Percentiles rank a stretch among this genome's conserved stretches.
Evolutionary conservation across 257 asterid species (phyloP).

Genomic region (Verbena officinalis): DNA sequence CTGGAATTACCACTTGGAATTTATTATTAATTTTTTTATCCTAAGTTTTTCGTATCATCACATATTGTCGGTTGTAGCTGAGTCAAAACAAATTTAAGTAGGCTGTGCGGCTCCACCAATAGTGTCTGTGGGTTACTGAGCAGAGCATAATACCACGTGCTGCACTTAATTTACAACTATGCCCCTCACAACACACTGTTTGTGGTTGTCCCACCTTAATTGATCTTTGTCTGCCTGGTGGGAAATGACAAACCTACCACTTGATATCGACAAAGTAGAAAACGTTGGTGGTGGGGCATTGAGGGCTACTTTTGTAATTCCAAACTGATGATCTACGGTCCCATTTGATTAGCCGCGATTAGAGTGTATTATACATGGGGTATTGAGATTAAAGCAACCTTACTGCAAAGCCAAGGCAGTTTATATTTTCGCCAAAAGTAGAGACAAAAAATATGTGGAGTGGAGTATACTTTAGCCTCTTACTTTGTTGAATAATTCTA

Average conservation of each 20-base stretch:
- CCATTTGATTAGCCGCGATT: too few relatives aligned
- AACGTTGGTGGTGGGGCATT: too few relatives aligned
- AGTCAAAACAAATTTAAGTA: neutral
- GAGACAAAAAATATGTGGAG: neutral
- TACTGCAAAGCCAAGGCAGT: neutral
- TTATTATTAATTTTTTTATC: neutral
- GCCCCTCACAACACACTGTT: conserved; percentile 1
- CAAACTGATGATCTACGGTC: too few relatives aligned
- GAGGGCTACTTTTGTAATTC: conserved; percentile 41
- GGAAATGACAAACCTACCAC: conserved; percentile 46
- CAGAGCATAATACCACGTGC: conserved; percentile 52
- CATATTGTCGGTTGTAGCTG: conserved; percentile 49
- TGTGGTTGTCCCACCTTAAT: conserved; percentile 17
- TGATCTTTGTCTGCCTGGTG: conserved; percentile 11
- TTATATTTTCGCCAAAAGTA: too few relatives aligned
- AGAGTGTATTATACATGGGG: too few relatives aligned
- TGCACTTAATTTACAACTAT: conserved; percentile 22
- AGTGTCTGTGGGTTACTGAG: conserved; percentile 27
- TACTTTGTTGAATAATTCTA: neutral
- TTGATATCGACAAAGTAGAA: neutral
- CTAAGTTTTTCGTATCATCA: neutral
- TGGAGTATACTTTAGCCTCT: neutral
- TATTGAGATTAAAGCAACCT: too few relatives aligned
- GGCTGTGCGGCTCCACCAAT: conserved; percentile 33
- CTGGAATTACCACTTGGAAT: conserved; percentile 16